phyloP scores from a whole-genome alignment of 306 rosid genomes.

The Arachis hypogaea region DNA sequence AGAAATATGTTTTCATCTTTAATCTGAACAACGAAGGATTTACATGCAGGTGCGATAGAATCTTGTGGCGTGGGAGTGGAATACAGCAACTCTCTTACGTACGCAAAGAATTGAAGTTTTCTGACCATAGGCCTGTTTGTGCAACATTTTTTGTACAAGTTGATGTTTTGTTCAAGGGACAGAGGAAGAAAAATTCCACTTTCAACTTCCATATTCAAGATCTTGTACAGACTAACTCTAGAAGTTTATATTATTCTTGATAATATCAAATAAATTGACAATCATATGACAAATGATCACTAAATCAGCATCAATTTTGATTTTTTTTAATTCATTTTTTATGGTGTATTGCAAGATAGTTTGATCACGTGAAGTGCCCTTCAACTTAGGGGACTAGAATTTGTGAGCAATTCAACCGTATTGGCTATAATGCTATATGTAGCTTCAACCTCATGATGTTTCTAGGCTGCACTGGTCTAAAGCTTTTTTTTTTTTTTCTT shows the following conservation, averaged over 20 bases:
- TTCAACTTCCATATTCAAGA: constrained; percentile 57
- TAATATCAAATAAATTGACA: constrained; percentile 16
- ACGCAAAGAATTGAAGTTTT: constrained; percentile 74
- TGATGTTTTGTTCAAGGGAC: constrained; percentile 48
- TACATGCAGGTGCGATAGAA: constrained; percentile 87
- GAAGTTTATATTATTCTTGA: constrained; percentile 46
- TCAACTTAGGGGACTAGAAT: neutral
- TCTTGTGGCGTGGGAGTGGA: constrained; percentile 89
- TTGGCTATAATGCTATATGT: too few relatives aligned
- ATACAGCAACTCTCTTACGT: constrained; percentile 66
- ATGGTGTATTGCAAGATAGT: constrained; percentile 13
- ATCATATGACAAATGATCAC: neutral
- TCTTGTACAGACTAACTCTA: constrained; percentile 51
- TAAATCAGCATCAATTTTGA: neutral
- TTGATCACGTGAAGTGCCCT: constrained; percentile 2
- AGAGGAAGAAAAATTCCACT: constrained; percentile 50
- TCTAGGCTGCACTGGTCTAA: too few relatives aligned
- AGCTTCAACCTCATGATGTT: too few relatives aligned
- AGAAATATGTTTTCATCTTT: neutral
- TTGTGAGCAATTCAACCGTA: too few relatives aligned
- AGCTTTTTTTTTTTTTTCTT: too few relatives aligned
- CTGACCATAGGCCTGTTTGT: constrained; percentile 94
- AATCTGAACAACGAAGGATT: constrained; percentile 30
- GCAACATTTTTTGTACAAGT: constrained; percentile 71
- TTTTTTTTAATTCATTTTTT: neutral